Conservation (phyloP, 2,329 filamentous ascomycete genomes). For the Elsinoe batatas region DNA sequence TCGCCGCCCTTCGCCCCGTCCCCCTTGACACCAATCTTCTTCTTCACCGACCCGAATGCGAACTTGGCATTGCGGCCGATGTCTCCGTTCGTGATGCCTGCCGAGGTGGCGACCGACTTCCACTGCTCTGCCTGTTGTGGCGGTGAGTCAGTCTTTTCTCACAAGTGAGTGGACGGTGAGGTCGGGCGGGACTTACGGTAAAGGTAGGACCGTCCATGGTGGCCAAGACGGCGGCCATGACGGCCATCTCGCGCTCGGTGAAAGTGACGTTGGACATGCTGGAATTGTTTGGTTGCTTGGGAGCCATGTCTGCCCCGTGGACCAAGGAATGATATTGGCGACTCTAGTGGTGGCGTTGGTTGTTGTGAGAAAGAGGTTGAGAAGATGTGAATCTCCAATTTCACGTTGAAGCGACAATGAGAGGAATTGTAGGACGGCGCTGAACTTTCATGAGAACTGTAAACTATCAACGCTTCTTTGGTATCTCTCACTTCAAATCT, state of each 20-base stretch:
- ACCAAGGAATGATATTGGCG: neutral
- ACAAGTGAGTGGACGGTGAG: neutral
- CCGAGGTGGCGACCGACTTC: neutral
- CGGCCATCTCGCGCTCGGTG: neutral
- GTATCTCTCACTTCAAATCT: too few species aligned
- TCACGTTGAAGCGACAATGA: too few species aligned
- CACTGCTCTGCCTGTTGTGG: neutral
- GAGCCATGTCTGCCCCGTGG: neutral
- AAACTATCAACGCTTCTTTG: too few species aligned
- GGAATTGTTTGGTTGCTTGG: neutral
- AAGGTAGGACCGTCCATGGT: neutral
- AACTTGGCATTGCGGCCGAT: conserved; percentile 8
- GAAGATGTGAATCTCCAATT: neutral
- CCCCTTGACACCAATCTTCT: conserved; percentile 7
- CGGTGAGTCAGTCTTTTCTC: neutral
- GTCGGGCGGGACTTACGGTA: neutral
- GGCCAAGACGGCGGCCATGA: conserved; percentile 4
- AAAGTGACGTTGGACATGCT: neutral
- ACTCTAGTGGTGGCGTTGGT: neutral
- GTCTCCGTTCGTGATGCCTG: conserved; percentile 6
- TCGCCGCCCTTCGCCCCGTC: neutral
- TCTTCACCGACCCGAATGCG: neutral
- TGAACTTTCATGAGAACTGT: too few species aligned
- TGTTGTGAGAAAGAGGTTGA: too few species aligned
- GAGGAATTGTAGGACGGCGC: too few species aligned